Evolutionary conservation across 306 rosid species (phyloP).

Genomic region (Hippophae gyantsensis): DNA sequence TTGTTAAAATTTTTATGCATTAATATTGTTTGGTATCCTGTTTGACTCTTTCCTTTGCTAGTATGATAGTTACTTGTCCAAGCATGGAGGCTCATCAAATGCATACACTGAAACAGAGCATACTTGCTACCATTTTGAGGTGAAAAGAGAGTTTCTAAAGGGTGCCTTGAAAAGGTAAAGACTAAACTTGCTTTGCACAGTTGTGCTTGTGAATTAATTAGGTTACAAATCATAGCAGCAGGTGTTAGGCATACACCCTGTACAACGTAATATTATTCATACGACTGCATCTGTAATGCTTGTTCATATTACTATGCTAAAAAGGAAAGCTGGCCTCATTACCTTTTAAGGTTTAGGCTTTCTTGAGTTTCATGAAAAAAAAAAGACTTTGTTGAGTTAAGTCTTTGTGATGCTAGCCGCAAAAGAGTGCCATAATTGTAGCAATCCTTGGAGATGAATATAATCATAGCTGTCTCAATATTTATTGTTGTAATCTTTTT

Average conservation of each 20-base stretch:
- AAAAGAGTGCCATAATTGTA: not conserved
- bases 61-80: constrained; percentile 97
- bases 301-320: too few relatives aligned
- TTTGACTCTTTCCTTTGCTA: constrained; percentile 42
- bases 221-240: too few relatives aligned
- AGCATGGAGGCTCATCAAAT: constrained; percentile 95
- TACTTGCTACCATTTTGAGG: constrained; percentile 99
- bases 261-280: too few relatives aligned
- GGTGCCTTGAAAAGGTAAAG: constrained; percentile 83
- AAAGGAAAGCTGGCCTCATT: too few relatives aligned
- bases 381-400: too few relatives aligned
- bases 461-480: not conserved
- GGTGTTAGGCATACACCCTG: too few relatives aligned
- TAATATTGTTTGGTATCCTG: constrained; percentile 18
- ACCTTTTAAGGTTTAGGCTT: too few relatives aligned
- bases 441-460: not conserved
- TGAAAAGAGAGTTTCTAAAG: constrained; percentile 70
- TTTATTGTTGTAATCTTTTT: too few relatives aligned
- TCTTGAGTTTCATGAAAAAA: too few relatives aligned
- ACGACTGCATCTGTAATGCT: too few relatives aligned
- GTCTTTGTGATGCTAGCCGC: too few relatives aligned
- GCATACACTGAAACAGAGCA: constrained; percentile 87
- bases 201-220: too few relatives aligned
- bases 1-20: not conserved
- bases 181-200: constrained; percentile 12